phyloP scores from a whole-genome alignment of 2,329 filamentous ascomycete genomes.

The Dactylellina cionopaga region DNA sequence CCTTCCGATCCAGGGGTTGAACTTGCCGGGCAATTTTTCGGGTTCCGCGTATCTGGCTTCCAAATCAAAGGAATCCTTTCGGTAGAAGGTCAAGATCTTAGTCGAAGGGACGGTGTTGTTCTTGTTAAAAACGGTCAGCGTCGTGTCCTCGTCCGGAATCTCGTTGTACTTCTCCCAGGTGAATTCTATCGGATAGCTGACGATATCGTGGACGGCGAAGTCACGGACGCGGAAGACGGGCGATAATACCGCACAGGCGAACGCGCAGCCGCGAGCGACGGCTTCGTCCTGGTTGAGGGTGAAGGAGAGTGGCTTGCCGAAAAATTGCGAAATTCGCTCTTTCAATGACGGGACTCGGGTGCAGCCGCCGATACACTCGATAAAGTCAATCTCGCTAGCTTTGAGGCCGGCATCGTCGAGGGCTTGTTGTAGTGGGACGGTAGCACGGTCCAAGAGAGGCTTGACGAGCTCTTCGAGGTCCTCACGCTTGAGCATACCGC shows the following conservation, averaged over 20 bases:
- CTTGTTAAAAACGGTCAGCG: constrained; percentile 95
- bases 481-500: constrained; percentile 87
- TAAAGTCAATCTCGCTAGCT: constrained; percentile 87
- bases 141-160: constrained; percentile 98
- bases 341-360: constrained; percentile 94
- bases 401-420: constrained; percentile 92
- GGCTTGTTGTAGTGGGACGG: constrained; percentile 83
- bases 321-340: constrained; percentile 87
- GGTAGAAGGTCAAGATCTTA: constrained; percentile 99
- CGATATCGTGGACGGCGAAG: constrained; percentile 96
- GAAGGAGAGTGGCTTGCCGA: constrained; percentile 90
- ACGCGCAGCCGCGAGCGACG: constrained; percentile 92
- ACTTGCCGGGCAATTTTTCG: constrained; percentile 85
- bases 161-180: constrained; percentile 98
- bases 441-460: constrained; percentile 79
- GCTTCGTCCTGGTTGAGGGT: constrained; percentile 99
- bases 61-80: constrained; percentile 95
- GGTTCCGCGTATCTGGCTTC: constrained; percentile 93
- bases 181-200: constrained; percentile 98
- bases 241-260: constrained; percentile 96
- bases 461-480: constrained; percentile 91
- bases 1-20: constrained; percentile 92
- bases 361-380: constrained; percentile 94
- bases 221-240: constrained; percentile 98
- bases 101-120: constrained; percentile 97